Percentiles rank a stretch among this genome's conserved stretches.
Evolutionary conservation across 805 yeast genomes (phyloP).

Genomic region (Myxozyma geophila): DNA sequence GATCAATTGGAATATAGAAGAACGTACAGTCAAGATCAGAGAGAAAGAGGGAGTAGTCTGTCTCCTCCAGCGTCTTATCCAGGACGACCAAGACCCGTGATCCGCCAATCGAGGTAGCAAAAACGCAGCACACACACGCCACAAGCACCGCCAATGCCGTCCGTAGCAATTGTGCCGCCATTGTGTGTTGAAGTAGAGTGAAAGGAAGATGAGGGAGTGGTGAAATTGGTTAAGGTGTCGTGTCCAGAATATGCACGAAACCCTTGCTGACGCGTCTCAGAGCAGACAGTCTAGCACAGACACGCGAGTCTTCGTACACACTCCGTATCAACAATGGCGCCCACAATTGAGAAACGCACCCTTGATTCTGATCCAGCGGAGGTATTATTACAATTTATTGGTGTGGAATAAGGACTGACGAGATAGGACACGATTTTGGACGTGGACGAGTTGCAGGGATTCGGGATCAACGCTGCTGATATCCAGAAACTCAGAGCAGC

Average conservation of each 20-base stretch:
- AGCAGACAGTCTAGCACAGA: background rate
- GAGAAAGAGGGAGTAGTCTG: constrained; percentile 42
- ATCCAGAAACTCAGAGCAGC: constrained; percentile 67
- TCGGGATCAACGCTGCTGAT: constrained; percentile 73
- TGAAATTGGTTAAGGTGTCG: background rate
- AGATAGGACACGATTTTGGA: constrained; percentile 28
- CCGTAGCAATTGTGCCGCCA: background rate
- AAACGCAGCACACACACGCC: constrained; percentile 6
- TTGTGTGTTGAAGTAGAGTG: background rate
- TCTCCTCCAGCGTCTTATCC: constrained; percentile 42
- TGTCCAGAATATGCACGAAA: constrained; percentile 5
- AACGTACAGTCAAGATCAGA: constrained; percentile 38
- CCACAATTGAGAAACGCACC: constrained; percentile 13
- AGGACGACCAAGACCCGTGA: constrained; percentile 45
- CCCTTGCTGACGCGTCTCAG: background rate
- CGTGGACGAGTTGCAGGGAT: constrained; percentile 37
- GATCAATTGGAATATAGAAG: background rate
- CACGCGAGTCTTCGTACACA: background rate
- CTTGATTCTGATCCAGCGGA: constrained; percentile 20
- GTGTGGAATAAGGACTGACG: background rate
- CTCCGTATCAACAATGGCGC: constrained; percentile 1
- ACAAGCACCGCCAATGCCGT: constrained; percentile 2
- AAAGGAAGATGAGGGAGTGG: background rate
- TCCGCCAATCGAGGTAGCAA: constrained; percentile 33
- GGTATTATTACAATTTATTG: background rate